Evolutionary conservation across 2,329 filamentous ascomycete species (phyloP).

Genomic region (Sporothrix euskadiensis): DNA sequence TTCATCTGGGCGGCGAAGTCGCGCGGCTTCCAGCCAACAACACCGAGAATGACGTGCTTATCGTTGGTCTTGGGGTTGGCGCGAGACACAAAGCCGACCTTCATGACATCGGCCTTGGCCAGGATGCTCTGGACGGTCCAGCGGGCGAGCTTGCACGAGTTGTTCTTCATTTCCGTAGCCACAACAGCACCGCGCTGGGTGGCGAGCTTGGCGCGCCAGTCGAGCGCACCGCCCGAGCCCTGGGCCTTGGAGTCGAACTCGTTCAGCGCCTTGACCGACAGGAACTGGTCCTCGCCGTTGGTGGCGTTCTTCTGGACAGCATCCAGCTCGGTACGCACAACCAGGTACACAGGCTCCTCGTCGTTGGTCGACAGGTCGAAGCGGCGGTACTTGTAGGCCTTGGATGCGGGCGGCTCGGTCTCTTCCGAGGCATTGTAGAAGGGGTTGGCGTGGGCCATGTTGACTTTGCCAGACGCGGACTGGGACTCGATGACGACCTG

Average conservation of each 20-base stretch:
- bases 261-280: conserved; percentile 95
- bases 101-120: conserved; percentile 97
- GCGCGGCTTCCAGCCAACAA: conserved; percentile 95
- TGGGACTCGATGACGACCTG: conserved; percentile 87
- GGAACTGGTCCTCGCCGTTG: conserved; percentile 84
- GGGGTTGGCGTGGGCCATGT: conserved; percentile 87
- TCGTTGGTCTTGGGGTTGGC: conserved; percentile 89
- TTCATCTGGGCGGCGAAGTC: conserved; percentile 99
- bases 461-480: conserved; percentile 75
- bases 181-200: conserved; percentile 95
- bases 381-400: conserved; percentile 96
- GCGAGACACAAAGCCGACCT: conserved; percentile 97
- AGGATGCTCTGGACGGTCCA: conserved; percentile 98
- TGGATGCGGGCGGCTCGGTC: conserved; percentile 89
- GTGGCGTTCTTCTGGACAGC: conserved; percentile 96
- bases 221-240: conserved; percentile 88
- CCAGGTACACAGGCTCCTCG: conserved; percentile 87
- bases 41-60: conserved; percentile 91
- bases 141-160: conserved; percentile 95
- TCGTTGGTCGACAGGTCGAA: conserved; percentile 96
- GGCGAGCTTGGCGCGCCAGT: conserved; percentile 94
- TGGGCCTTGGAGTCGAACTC: conserved; percentile 99
- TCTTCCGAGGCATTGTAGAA: conserved; percentile 96
- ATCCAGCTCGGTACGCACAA: conserved; percentile 94
- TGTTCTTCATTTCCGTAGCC: conserved; percentile 99